These are phyloP conservation scores for Fusarium sambucinum DNA, from an alignment of 2,329 filamentous ascomycete species.

Conservation along the genomic window DNA sequence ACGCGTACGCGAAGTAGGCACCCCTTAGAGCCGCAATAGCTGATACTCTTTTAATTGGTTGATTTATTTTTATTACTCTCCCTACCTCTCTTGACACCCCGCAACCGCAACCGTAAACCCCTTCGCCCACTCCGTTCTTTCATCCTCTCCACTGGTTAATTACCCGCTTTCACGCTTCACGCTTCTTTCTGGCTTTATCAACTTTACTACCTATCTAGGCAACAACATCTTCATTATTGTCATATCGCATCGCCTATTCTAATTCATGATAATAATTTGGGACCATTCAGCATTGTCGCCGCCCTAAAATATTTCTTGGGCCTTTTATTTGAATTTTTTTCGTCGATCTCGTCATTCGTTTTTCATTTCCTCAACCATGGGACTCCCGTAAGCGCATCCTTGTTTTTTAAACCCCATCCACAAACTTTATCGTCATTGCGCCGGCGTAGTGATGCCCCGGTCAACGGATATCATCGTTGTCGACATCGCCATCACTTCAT, in stretches of 20 bases:
- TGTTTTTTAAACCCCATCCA: slow-evolving; percentile 30
- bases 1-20: slow-evolving; percentile 37
- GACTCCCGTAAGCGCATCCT: slow-evolving; percentile 60
- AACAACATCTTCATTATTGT: slow-evolving; percentile 28
- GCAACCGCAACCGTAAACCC: slow-evolving; percentile 20
- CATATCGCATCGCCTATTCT: slow-evolving; percentile 15
- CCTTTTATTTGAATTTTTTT: slow-evolving; percentile 8
- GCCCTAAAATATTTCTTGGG: background rate
- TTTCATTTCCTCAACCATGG: slow-evolving; percentile 52
- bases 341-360: slow-evolving; percentile 30
- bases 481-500: slow-evolving; percentile 32
- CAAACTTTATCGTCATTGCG: slow-evolving; percentile 34
- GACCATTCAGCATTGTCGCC: background rate
- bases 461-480: slow-evolving; percentile 35
- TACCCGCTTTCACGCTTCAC: slow-evolving; percentile 38
- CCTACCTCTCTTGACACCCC: slow-evolving; percentile 23
- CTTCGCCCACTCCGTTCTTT: slow-evolving; percentile 43
- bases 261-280: slow-evolving; percentile 15
- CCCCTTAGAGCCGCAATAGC: slow-evolving; percentile 21
- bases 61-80: slow-evolving; percentile 13
- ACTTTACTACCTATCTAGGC: slow-evolving; percentile 26
- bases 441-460: slow-evolving; percentile 41
- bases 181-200: slow-evolving; percentile 38
- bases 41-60: slow-evolving; percentile 20
- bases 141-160: slow-evolving; percentile 42